Evolutionary conservation across 176 grass and related monocot species (phyloP).

Genomic region (Leersia perrieri): DNA sequence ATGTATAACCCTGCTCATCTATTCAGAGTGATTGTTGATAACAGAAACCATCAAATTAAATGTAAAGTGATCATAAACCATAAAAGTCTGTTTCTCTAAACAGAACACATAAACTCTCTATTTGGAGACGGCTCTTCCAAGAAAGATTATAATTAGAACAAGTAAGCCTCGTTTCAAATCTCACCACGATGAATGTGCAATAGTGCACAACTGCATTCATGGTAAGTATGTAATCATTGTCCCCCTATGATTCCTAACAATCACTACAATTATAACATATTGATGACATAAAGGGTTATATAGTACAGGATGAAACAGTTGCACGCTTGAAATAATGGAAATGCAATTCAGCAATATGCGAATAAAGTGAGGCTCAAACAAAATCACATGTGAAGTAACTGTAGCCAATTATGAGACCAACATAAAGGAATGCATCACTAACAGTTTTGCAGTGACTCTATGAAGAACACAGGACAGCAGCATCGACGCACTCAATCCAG

Average conservation of each 20-base stretch:
- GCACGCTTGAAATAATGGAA: constrained; percentile 28
- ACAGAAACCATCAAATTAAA: no score
- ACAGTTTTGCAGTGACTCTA: constrained; percentile 34
- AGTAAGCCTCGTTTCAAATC: not conserved
- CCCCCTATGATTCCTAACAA: constrained; percentile 21
- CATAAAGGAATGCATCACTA: constrained; percentile 32
- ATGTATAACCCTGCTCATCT: no score
- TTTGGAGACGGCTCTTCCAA: no score
- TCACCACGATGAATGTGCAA: not conserved
- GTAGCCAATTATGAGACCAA: constrained; percentile 42
- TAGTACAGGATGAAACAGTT: constrained; percentile 24
- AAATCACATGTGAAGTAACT: constrained; percentile 26
- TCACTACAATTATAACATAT: constrained; percentile 34
- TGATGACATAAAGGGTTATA: constrained; percentile 35
- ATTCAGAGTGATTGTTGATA: not conserved
- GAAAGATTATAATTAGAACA: not conserved
- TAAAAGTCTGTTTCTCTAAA: not conserved
- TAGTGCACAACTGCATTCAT: constrained; percentile 23
- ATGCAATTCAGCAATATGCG: constrained; percentile 22
- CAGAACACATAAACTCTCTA: not conserved
- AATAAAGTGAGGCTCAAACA: constrained; percentile 31
- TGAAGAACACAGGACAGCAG: constrained; percentile 37
- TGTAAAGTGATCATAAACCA: not conserved
- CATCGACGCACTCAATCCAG: constrained; percentile 30
- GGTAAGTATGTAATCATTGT: constrained; percentile 40